Conservation (phyloP, 2,329 filamentous ascomycete genomes). For the Fusarium secorum region DNA sequence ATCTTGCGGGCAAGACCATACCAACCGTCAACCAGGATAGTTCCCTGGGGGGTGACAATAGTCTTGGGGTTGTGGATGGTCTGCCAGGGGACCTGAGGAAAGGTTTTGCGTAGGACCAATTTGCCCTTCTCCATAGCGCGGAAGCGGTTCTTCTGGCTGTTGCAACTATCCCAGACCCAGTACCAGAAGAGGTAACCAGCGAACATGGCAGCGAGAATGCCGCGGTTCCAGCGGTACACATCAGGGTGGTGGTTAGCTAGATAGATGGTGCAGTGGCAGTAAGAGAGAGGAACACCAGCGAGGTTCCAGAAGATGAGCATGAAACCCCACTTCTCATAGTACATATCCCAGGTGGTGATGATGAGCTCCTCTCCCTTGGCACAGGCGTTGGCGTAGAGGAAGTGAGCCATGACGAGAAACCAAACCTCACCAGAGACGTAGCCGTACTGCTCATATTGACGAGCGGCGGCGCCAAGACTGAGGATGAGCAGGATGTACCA, state of each 20-base stretch:
- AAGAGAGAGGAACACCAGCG: slow-evolving; percentile 87
- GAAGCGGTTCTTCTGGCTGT: slow-evolving; percentile 94
- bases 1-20: slow-evolving; percentile 75
- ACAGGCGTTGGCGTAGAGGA: slow-evolving; percentile 90
- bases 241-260: slow-evolving; percentile 83
- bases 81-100: slow-evolving; percentile 92
- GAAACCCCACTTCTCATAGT: slow-evolving; percentile 96
- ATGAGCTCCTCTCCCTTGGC: slow-evolving; percentile 93
- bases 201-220: slow-evolving; percentile 70
- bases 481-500: slow-evolving; percentile 91
- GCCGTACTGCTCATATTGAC: slow-evolving; percentile 85
- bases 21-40: slow-evolving; percentile 86
- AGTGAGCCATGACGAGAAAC: slow-evolving; percentile 89
- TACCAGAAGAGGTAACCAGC: slow-evolving; percentile 81
- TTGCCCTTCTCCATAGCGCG: slow-evolving; percentile 80
- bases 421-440: slow-evolving; percentile 86
- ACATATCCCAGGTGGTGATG: slow-evolving; percentile 93
- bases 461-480: slow-evolving; percentile 76
- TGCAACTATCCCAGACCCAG: slow-evolving; percentile 91
- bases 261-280: slow-evolving; percentile 93
- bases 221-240: slow-evolving; percentile 79
- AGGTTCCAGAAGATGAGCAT: slow-evolving; percentile 99
- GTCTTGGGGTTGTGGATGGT: slow-evolving; percentile 80
- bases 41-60: slow-evolving; percentile 76
- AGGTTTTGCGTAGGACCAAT: slow-evolving; percentile 74